phyloP scores from a whole-genome alignment of 306 rosid species.

The Acacia acuminata region DNA sequence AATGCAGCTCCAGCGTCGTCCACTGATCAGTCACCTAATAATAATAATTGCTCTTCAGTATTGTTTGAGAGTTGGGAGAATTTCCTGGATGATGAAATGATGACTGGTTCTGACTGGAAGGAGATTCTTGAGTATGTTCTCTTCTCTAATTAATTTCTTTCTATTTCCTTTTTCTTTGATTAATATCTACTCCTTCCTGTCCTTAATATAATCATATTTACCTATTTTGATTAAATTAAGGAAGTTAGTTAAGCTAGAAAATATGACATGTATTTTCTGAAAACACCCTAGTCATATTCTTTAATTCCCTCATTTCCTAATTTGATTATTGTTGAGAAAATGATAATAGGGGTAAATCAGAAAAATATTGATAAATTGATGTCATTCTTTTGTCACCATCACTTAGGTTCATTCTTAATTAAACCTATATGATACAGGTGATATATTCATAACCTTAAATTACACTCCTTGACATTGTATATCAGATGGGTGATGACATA shows the following conservation, averaged over 20 bases:
- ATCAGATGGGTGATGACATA: not conserved
- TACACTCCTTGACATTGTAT: not conserved
- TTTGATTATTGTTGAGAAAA: too few species aligned
- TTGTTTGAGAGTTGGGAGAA: conserved; percentile 73
- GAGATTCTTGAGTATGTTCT: conserved; percentile 69
- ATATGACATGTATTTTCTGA: too few species aligned
- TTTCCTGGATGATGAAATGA: conserved; percentile 59
- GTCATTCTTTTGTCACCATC: not conserved
- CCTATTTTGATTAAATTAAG: too few species aligned
- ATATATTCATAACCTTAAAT: not conserved
- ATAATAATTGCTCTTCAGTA: conserved; percentile 23
- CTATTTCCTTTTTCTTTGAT: not conserved
- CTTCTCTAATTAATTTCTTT: conserved; percentile 20
- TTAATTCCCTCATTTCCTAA: too few species aligned
- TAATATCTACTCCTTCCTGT: too few species aligned
- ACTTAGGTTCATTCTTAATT: not conserved
- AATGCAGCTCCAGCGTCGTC: conserved; percentile 22
- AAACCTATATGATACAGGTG: too few species aligned
- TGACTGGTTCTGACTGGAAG: conserved; percentile 69
- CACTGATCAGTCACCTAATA: conserved; percentile 35
- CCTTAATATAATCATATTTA: too few species aligned
- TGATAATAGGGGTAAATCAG: too few species aligned
- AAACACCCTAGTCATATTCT: too few species aligned
- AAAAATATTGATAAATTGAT: not conserved
- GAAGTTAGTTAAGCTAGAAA: too few species aligned